Base-by-base conservation (phyloP, 306 rosid genomes). In the Vigna reflexopilosa region DNA sequence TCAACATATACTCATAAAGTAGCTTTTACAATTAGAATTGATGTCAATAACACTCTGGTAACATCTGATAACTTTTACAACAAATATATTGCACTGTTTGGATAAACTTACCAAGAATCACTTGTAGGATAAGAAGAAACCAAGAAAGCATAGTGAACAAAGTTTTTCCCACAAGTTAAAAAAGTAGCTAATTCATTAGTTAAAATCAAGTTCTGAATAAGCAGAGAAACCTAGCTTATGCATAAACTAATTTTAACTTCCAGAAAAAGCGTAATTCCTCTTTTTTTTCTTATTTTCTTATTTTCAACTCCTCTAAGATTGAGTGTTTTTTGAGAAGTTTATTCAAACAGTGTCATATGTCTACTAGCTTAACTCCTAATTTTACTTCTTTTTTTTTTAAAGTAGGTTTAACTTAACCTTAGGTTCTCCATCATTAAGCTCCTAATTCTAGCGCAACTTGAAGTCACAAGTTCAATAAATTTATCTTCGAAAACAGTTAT, bases 11-110 rank as follows among this genome's bases (percentile, higher is more conserved):
- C 11, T n/a, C 26, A 45, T 42, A 50, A 73, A 34, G 40, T 72
- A 15, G 32, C 7, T 67, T 73, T 30, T 72, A 63, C 55, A 61
- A 45, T 40, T n/a, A 9, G 3, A 3, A 69, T 44, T 32, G 5
- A 49, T 58, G 17, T 74, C 38, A 79, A 58, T 76, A 82, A 79
- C 66, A 52, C 50, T 58, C 70, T 51, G 44, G 47, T 48, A 77
- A 65, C 48, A 77, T 11, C 73, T 14, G 5, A 45, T 26, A 47
- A 34, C 59, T 72, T 48, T 61, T 58, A 59, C 73, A 75, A 24
- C 9, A 45, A 0, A 22, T 19, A 73, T 26, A 77, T 22, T 44
- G 19, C 79, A 62, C 26, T 54, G 34, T 11, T 22, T 4, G 34
- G 32, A 22, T 22, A 54, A 52, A n/a, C 12, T n/a, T 52, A 52